Evolutionary conservation across 2,329 filamentous ascomycete genomes (phyloP).

Genomic region (Cyanodermella asteris): DNA sequence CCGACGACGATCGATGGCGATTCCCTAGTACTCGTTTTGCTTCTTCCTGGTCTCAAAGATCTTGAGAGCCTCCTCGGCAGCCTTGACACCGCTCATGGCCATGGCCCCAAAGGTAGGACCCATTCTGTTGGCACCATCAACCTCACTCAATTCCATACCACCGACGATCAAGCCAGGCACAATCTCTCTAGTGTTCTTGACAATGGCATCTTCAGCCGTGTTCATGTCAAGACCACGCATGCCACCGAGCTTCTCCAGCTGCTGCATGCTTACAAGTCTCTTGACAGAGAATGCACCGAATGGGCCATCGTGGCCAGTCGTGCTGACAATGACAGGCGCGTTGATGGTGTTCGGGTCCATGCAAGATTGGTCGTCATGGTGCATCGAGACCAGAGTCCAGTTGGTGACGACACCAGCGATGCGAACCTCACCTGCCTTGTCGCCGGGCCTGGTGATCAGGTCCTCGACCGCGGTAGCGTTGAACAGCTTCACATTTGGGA

Average conservation of each 20-base stretch:
- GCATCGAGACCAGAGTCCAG: constrained; percentile 79
- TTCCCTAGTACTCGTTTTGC: constrained; percentile 41
- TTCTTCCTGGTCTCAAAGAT: constrained; percentile 59
- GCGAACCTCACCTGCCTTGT: not conserved
- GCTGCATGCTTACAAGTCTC: constrained; percentile 72
- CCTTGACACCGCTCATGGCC: constrained; percentile 72
- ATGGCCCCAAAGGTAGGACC: constrained; percentile 77
- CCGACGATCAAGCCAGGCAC: constrained; percentile 78
- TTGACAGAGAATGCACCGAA: constrained; percentile 85
- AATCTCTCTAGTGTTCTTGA: constrained; percentile 75
- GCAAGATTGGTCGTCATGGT: constrained; percentile 77
- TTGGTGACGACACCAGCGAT: constrained; percentile 85
- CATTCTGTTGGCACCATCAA: constrained; percentile 84
- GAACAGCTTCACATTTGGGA: constrained; percentile 90
- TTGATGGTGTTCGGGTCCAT: constrained; percentile 98
- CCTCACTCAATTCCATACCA: constrained; percentile 80
- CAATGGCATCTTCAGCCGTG: constrained; percentile 74
- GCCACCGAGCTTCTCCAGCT: constrained; percentile 61
- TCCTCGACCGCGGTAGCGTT: constrained; percentile 87
- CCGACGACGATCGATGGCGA: not conserved
- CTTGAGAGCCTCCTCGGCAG: constrained; percentile 63
- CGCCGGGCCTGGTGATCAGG: constrained; percentile 52
- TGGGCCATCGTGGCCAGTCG: constrained; percentile 75
- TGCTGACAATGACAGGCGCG: constrained; percentile 68
- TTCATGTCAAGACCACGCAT: constrained; percentile 94